These are phyloP conservation scores for Ascochyta fabae DNA, from an alignment of 2,329 filamentous ascomycete species.

Conservation along the genomic window DNA sequence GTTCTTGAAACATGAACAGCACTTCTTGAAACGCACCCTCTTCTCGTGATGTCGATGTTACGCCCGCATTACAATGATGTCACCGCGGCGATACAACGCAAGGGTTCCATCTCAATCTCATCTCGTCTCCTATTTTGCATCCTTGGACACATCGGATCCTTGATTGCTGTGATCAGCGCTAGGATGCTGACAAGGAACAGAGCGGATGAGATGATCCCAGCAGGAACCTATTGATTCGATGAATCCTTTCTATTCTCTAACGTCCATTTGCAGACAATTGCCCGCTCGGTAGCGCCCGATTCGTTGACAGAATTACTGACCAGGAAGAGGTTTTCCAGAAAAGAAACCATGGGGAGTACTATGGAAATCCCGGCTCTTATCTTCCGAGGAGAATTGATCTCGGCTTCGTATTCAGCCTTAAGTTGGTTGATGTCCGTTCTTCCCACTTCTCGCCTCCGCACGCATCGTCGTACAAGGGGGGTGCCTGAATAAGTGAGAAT, in stretches of 20 bases:
- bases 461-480: neutral
- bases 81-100: neutral
- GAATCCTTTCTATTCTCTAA: conserved; percentile 1
- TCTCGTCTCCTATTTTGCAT: conserved; percentile 3
- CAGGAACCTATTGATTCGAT: conserved; percentile 14
- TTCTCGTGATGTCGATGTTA: conserved; percentile 10
- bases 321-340: neutral
- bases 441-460: neutral
- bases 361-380: neutral
- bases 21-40: conserved; percentile 2
- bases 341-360: neutral
- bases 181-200: conserved; percentile 11
- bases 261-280: neutral
- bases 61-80: conserved; percentile 12
- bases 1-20: conserved; percentile 1
- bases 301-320: neutral
- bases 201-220: neutral
- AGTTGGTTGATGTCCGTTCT: neutral
- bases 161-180: conserved; percentile 8
- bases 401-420: neutral
- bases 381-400: neutral
- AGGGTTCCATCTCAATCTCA: conserved; percentile 9
- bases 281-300: conserved; percentile 7
- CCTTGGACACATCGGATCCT: conserved; percentile 3
- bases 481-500: no score